phyloP scores from a whole-genome alignment of 768 basidiomycete species.

The Thelephora ganbajun region DNA sequence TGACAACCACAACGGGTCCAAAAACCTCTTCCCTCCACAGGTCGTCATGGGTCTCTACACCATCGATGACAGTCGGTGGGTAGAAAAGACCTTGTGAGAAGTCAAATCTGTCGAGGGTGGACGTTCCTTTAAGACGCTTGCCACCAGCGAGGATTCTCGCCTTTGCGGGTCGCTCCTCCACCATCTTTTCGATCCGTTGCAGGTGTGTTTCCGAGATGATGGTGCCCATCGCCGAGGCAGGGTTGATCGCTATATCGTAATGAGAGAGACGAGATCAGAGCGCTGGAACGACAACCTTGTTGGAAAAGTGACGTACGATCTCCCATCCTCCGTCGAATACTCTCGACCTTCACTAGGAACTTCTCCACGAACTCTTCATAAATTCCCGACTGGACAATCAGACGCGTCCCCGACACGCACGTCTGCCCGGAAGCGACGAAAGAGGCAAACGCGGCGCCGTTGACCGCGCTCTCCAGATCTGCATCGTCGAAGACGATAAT shows the following conservation, averaged over 20 bases:
- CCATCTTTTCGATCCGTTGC: slow-evolving; percentile 44
- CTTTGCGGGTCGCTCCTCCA: slow-evolving; percentile 28
- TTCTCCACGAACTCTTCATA: slow-evolving; percentile 52
- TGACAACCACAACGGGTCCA: slow-evolving; percentile 71
- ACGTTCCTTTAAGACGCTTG: slow-evolving; percentile 42
- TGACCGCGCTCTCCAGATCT: slow-evolving; percentile 58
- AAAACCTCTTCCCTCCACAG: slow-evolving; percentile 80
- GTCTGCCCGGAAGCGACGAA: slow-evolving; percentile 86
- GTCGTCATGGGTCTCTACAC: slow-evolving; percentile 40
- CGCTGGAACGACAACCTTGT: background rate
- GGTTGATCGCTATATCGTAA: slow-evolving; percentile 45
- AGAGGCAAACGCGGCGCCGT: slow-evolving; percentile 71
- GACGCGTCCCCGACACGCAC: slow-evolving; percentile 82
- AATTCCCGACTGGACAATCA: slow-evolving; percentile 56
- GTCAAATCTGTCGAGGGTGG: slow-evolving; percentile 56
- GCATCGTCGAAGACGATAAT: slow-evolving; percentile 72
- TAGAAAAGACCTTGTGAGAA: slow-evolving; percentile 64
- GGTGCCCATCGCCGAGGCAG: slow-evolving; percentile 63
- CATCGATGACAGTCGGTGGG: slow-evolving; percentile 62
- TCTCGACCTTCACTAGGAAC: slow-evolving; percentile 48
- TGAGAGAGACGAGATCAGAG: background rate
- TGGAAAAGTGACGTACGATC: slow-evolving; percentile 32
- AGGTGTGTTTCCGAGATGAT: slow-evolving; percentile 60
- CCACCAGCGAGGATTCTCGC: slow-evolving; percentile 47
- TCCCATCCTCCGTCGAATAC: slow-evolving; percentile 60